phyloP scores from a whole-genome alignment of 257 asterid species.

The Solanum bukasovii region DNA sequence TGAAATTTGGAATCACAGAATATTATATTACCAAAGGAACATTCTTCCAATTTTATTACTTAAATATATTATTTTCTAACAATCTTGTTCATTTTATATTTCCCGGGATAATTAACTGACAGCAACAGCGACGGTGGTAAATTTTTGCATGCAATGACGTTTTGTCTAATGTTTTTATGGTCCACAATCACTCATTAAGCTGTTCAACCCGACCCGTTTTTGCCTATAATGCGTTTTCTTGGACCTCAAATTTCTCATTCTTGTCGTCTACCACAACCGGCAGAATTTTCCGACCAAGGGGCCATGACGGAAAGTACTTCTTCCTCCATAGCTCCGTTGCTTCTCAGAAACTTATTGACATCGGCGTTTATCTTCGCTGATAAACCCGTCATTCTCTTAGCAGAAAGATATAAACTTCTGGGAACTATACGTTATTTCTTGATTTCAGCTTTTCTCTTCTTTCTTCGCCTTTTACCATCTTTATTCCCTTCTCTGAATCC shows the following conservation, averaged over 20 bases:
- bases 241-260: neutral
- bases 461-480: conserved; percentile 46
- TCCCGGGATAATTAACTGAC: neutral
- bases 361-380: conserved; percentile 37
- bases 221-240: neutral
- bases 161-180: neutral
- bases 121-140: neutral
- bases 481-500: conserved; percentile 24
- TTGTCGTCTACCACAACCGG: conserved; percentile 1
- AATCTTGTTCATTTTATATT: neutral
- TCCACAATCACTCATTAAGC: neutral
- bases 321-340: conserved; percentile 38
- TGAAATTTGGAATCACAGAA: neutral
- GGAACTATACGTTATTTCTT: conserved; percentile 26
- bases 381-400: conserved; percentile 27
- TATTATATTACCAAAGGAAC: neutral
- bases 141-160: neutral
- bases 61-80: neutral
- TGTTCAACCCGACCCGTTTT: neutral
- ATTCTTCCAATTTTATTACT: neutral
- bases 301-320: neutral
- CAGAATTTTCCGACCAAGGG: conserved; percentile 16
- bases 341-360: conserved; percentile 40
- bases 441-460: conserved; percentile 40
- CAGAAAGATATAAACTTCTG: conserved; percentile 30